A percentile compares a stretch with the other conserved stretches of the same genome.
phyloP scores from a whole-genome alignment of 805 yeast species.

The Lachancea dasiensis region DNA sequence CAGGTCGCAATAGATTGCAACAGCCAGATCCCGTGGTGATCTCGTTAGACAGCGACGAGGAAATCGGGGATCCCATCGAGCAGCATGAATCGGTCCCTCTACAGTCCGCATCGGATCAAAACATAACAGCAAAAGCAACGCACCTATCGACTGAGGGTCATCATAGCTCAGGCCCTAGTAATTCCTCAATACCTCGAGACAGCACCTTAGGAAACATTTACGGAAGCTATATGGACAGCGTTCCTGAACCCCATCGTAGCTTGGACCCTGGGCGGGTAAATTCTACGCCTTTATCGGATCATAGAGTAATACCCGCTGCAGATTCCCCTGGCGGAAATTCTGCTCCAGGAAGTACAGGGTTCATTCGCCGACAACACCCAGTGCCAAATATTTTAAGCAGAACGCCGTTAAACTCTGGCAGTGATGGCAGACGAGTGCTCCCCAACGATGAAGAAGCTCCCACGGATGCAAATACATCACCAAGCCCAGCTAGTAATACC shows the following conservation, averaged over 20 bases:
- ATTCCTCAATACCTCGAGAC: neutral
- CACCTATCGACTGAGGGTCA: neutral
- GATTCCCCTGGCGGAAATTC: constrained; percentile 4
- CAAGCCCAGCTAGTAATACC: constrained; percentile 5
- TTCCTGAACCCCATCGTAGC: constrained; percentile 7
- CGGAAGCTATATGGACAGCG: constrained; percentile 7
- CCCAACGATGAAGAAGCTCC: neutral
- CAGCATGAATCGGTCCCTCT: neutral
- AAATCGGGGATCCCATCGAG: constrained; percentile 28
- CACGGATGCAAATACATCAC: constrained; percentile 2
- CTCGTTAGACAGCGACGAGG: constrained; percentile 46
- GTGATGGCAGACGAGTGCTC: neutral
- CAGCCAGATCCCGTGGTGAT: constrained; percentile 38
- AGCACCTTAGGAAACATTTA: constrained; percentile 7
- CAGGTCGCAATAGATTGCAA: neutral
- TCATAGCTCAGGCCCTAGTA: neutral
- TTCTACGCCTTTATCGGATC: constrained; percentile 6
- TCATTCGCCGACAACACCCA: constrained; percentile 11
- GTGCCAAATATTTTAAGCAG: constrained; percentile 22
- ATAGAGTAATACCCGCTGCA: neutral
- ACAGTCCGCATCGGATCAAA: neutral
- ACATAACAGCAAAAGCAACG: neutral
- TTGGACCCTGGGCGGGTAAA: constrained; percentile 18
- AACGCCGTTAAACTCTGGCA: constrained; percentile 15
- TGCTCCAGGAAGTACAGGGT: constrained; percentile 15